Evolutionary conservation across 441 rosid species (phyloP), one percentile per base, ranked within the genome.

Genomic region (Gossypium laxum): DNA sequence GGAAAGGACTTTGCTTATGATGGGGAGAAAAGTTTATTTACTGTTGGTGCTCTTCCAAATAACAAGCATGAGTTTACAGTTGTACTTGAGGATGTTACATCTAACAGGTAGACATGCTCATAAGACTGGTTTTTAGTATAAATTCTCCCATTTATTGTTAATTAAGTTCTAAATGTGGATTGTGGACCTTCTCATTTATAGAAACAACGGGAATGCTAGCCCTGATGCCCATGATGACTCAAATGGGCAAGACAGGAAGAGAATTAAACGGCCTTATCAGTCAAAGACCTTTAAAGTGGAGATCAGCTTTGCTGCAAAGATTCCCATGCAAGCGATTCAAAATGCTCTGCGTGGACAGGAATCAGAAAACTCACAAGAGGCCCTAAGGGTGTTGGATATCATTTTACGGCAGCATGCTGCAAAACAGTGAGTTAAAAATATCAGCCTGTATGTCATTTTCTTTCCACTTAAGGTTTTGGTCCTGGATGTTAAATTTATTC

Each of bases 1-100:
- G 78, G 75, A n/a, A 88, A 84, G 60, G 56, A 76, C 57, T 85
- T 88, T 70, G 92, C 92, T 14, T 88, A 86, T 66, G 92, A 85
- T 76, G 89, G 92, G 2, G 88, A 86, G 71, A 84, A 82, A 72
- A 79, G 83, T 64, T 67, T 86, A 38, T 86, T 83, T 67, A 82
- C 85, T 59, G 43, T 82, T 59, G 85, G 89, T 32, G 38, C 89
- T 34, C 85, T 86, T 24, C 85, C 85, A 3, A 71, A 64, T 52
- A 83, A 82, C 83, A 85, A 86, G 70, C 69, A 81, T 18, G 88
- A 85, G 62, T 88, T 82, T 71, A 76, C 82, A 4, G 82, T 88
- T 48, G 82, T 84, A 43, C 84, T 88, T 26, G 89, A 85, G 70
- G 84, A 83, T 14, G 34, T 73, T 6, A 2, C 84, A 41, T 83